Base-by-base conservation (phyloP, 202 grass and related monocot species). In the Cymbopogon flexuosus region DNA sequence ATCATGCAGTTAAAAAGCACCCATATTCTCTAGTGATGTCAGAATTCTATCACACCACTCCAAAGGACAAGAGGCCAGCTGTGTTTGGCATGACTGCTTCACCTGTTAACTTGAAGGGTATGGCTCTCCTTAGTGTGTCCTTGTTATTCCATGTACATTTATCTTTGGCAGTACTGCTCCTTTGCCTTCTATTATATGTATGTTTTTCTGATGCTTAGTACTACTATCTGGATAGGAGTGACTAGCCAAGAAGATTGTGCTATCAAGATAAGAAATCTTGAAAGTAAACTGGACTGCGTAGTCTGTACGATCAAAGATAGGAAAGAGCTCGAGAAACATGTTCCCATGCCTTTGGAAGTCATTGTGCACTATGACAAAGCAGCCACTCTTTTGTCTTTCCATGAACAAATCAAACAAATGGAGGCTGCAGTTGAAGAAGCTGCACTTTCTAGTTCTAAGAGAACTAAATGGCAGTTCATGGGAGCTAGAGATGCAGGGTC, bases 1-100 rank as follows among this genome's bases (percentile, higher is more conserved):
- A 99, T 88, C 92, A 99, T 89, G 96, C 96, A 84, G 96, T 99
- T 68, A 99, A 99, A 93, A 99, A 99, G 62, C 96, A 99, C 60
- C 96, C 96, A 79, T 99, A 99, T 93, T 99, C 96, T 85, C 84
- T 99, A 86, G 96, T 99, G 33, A 99, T 99, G 96, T 99, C 96
- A 70, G 96, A 99, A 85, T 95, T 99, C 74, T 99, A 95, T 84
- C 96, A 99, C 73, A 99, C 96, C 36, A 95, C 96, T 16, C 69
- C 69, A 36, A 99, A 91, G 87, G 92, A 93, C 78, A 99, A 93
- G 86, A 88, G 96, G 18, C 96, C 96, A 39, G 58, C 81, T 82
- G 92, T 99, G 84, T 99, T 99, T 74, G 96, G 96, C 59, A 99
- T 95, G 96, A 99, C 96, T 70, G 96, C 96, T 88, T 99, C 96